Evolutionary conservation across 2,329 filamentous ascomycete species (phyloP).

Genomic region (Parafenestella ontariensis): DNA sequence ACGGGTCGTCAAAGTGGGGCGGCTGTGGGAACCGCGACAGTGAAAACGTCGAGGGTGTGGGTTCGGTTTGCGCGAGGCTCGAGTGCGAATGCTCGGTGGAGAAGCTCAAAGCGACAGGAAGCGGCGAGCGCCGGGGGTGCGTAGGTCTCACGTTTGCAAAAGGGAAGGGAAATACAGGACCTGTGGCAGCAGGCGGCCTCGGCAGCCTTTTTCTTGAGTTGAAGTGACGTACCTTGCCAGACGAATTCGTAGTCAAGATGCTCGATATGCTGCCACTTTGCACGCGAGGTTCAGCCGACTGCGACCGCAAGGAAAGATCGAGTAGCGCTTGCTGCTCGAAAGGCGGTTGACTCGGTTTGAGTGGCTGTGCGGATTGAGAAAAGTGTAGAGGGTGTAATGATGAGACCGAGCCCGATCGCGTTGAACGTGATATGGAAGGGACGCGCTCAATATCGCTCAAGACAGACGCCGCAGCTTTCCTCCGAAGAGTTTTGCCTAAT

Average conservation of each 20-base stretch:
- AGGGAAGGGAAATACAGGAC: conserved; percentile 14
- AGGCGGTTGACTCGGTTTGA: conserved; percentile 21
- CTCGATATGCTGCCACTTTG: conserved; percentile 26
- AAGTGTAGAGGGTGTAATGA: conserved; percentile 31
- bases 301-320: conserved; percentile 33
- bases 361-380: conserved; percentile 41
- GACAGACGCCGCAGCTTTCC: conserved; percentile 45
- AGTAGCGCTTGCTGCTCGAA: conserved; percentile 24
- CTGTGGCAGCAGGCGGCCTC: conserved; percentile 31
- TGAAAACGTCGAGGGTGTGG: conserved; percentile 36
- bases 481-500: conserved; percentile 43
- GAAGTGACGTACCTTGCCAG: conserved; percentile 37
- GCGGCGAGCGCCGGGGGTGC: conserved; percentile 23
- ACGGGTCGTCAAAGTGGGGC: conserved; percentile 28
- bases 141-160: conserved; percentile 26
- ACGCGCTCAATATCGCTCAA: conserved; percentile 43
- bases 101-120: conserved; percentile 24
- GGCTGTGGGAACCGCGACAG: conserved; percentile 47
- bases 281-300: conserved; percentile 35
- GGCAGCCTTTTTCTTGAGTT: conserved; percentile 47
- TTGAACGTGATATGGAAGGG: conserved; percentile 20
- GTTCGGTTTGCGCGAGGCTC: conserved; percentile 21
- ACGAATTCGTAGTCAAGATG: conserved; percentile 14
- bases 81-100: conserved; percentile 30
- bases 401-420: conserved; percentile 17